These are phyloP conservation scores for Aspergillus pseudonomiae DNA, from an alignment of 2,329 filamentous ascomycete species.

Conservation along the genomic window DNA sequence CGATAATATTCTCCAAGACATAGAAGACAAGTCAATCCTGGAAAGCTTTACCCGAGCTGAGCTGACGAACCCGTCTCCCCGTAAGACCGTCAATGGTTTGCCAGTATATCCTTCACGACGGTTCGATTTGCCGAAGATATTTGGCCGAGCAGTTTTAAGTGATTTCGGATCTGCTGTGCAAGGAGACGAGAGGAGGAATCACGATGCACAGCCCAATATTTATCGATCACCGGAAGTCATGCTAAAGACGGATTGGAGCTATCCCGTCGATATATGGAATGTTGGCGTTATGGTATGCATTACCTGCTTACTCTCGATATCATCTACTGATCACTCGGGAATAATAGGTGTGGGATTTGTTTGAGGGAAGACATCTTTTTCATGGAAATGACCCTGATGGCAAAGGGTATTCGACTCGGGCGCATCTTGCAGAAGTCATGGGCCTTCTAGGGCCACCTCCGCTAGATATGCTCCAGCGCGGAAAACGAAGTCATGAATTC, in stretches of 20 bases:
- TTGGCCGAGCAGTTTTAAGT: constrained; percentile 39
- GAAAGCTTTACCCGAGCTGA: constrained; percentile 39
- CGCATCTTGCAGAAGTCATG: constrained; percentile 52
- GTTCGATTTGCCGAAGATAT: constrained; percentile 35
- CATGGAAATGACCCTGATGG: constrained; percentile 41
- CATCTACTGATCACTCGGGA: constrained; percentile 8
- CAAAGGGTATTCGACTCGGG: constrained; percentile 40
- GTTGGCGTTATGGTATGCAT: constrained; percentile 51
- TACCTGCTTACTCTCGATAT: constrained; percentile 5
- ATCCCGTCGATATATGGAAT: constrained; percentile 56
- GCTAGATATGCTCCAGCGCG: constrained; percentile 35
- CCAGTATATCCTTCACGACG: constrained; percentile 41
- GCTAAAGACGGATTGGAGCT: constrained; percentile 49
- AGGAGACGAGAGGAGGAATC: constrained; percentile 40
- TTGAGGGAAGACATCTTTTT: constrained; percentile 51
- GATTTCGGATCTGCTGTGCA: constrained; percentile 43
- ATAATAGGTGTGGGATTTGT: constrained; percentile 52
- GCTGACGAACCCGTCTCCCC: constrained; percentile 39
- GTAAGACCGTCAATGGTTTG: constrained; percentile 36
- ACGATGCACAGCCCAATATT: constrained; percentile 48
- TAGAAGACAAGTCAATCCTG: constrained; percentile 41
- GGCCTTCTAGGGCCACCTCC: constrained; percentile 49
- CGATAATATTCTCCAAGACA: constrained; percentile 46
- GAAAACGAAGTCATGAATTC: constrained; percentile 41
- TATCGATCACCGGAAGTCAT: constrained; percentile 49